Base-by-base conservation (phyloP, 306 rosid species). In the Ammopiptanthus mongolicus region DNA sequence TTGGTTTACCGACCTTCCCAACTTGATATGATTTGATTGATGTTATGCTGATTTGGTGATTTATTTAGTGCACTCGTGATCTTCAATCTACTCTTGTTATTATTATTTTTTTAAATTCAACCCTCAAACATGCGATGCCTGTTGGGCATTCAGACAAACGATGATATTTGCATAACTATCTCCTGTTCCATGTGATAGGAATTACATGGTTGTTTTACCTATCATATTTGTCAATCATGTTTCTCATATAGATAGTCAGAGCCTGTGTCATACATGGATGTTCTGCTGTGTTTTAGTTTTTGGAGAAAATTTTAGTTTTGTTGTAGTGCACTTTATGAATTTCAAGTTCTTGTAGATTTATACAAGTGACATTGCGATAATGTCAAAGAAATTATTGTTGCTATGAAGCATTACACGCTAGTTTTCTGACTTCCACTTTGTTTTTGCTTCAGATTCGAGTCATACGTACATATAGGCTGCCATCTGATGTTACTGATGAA, bases 371-470 rank as follows among this genome's bases (percentile, higher is more conserved):
- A 53, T 19, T 6, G 33, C 55, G 71, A 55, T 70, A 70, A 36
- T 74, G 44, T 33, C 65, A 50, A 39, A 51, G 53, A 61, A 13
- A 52, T 64, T 25, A 29, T 23, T 65, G 33, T 50, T 50, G 57
- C 69, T 7, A 8, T 7, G 37, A 74, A 33, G 55, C 48, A 55
- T 55, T 41, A 56, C 29, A 21, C 8, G 25, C 18, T 58, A 50
- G 37, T 65, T 65, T 57, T 77, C 72, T 81, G 21, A 87, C 66
- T 63, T 31, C 60, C 19, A 64, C 33, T 13, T 66, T 52, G 51
- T 31, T 65, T 73, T 78, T 67, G 57, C 60, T 74, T 42, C 89
- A 91, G 94, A 89, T 91, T 75, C 94, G 94, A 25, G 90, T 84
- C 58, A 84, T 85, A 46, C 89, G 89, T 44, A 82, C 97, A 3